Evolutionary conservation across 805 yeast genomes (phyloP).

Genomic region (Torulaspora franciscae): DNA sequence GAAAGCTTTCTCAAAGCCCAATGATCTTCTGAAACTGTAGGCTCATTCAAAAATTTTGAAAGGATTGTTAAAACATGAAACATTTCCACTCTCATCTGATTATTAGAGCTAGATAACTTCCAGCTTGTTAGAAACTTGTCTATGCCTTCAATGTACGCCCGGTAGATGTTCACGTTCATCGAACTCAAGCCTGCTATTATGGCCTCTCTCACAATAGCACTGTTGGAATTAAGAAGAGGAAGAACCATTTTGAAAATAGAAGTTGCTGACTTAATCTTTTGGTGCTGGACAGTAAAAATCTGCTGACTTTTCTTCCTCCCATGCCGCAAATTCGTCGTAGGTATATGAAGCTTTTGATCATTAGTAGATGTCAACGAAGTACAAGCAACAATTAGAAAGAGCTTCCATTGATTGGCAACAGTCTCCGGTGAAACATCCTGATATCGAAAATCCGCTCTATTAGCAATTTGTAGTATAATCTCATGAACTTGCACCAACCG

Average conservation of each 20-base stretch:
- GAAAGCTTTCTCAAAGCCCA: constrained; percentile 64
- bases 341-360: constrained; percentile 74
- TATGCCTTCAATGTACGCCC: constrained; percentile 70
- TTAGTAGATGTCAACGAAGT: constrained; percentile 84
- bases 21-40: constrained; percentile 54
- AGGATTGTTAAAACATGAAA: constrained; percentile 73
- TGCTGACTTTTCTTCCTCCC: constrained; percentile 75
- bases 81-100: constrained; percentile 60
- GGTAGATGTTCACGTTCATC: constrained; percentile 83
- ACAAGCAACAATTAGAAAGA: constrained; percentile 86
- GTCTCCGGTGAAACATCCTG: constrained; percentile 56
- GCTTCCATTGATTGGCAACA: constrained; percentile 80
- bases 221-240: constrained; percentile 70
- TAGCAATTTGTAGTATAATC: constrained; percentile 53
- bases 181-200: constrained; percentile 86
- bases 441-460: constrained; percentile 34
- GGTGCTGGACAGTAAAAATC: constrained; percentile 77
- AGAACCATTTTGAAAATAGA: constrained; percentile 83
- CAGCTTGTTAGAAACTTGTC: constrained; percentile 55
- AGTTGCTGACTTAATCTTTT: constrained; percentile 86
- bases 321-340: constrained; percentile 49
- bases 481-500: constrained; percentile 83
- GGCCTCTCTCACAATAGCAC: constrained; percentile 71
- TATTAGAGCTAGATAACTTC: constrained; percentile 43
- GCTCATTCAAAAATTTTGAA: constrained; percentile 52